These are phyloP conservation scores for Chloroidium sp. DNA, from an alignment of 163 green algal genomes.

Conservation along the genomic window DNA sequence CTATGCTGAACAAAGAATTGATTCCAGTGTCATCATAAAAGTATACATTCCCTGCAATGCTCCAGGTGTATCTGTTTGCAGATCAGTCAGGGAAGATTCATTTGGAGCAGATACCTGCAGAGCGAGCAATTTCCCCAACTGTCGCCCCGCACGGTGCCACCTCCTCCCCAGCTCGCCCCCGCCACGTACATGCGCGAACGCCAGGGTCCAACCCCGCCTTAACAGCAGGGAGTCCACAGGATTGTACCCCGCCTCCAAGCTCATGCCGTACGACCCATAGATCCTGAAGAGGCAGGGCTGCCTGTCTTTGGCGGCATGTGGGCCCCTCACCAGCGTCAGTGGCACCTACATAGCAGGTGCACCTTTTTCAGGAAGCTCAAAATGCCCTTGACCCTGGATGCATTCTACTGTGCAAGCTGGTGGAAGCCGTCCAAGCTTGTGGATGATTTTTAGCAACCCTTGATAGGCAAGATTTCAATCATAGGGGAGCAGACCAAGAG, in stretches of 20 bases:
- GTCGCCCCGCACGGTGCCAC: conserved; percentile 18
- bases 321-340: conserved; percentile 30
- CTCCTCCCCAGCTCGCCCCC: conserved; percentile 42
- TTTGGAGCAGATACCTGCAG: background rate
- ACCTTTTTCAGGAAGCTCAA: background rate
- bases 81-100: background rate
- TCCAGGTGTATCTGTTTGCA: background rate
- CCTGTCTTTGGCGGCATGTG: background rate
- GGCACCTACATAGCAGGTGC: conserved; percentile 23
- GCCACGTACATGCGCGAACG: conserved; percentile 36
- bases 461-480: background rate
- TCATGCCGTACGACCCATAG: conserved; percentile 69
- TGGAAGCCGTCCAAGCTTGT: background rate
- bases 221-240: conserved; percentile 40
- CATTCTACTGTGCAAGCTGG: too few relatives aligned
- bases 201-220: conserved; percentile 48
- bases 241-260: conserved; percentile 39
- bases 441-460: background rate
- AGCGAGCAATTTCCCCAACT: background rate
- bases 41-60: background rate
- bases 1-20: background rate
- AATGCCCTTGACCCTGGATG: background rate
- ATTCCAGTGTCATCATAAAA: background rate
- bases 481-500: background rate
- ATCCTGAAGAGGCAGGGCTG: conserved; percentile 48